A percentile compares a stretch with the other conserved stretches of the same genome.
Evolutionary conservation across 148 eudicot genomes (phyloP).

Genomic region (Amaranthus cruentus): DNA sequence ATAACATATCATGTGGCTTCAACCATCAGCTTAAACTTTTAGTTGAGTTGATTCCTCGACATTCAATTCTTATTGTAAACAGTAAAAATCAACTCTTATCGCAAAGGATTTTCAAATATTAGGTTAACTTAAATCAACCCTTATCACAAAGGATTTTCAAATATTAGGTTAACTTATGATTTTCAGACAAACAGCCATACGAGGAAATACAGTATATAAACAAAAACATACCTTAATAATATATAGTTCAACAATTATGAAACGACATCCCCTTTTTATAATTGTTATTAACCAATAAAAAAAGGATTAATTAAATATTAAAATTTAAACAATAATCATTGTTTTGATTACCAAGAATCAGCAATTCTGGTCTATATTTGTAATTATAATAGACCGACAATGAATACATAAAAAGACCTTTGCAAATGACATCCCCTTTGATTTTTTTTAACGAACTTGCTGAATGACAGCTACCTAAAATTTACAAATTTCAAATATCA

Average conservation of each 20-base stretch:
- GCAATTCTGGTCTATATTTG: background rate
- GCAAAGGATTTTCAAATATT: too few relatives aligned
- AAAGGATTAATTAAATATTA: slow-evolving; percentile 11
- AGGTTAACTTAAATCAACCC: too few relatives aligned
- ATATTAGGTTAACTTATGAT: too few relatives aligned
- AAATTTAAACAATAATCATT: slow-evolving; percentile 11
- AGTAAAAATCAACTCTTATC: too few relatives aligned
- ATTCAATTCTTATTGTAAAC: too few relatives aligned
- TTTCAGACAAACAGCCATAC: too few relatives aligned
- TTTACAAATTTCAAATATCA: background rate
- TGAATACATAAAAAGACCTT: slow-evolving; percentile 1
- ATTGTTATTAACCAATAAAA: slow-evolving; percentile 9
- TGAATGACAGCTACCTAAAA: background rate
- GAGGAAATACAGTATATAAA: background rate
- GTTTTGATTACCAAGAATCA: slow-evolving; percentile 12
- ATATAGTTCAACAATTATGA: background rate
- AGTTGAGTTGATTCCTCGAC: too few relatives aligned
- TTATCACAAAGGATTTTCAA: too few relatives aligned
- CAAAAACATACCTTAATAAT: background rate
- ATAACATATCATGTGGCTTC: too few relatives aligned
- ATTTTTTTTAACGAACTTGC: background rate
- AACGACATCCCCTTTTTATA: background rate
- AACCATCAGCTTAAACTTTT: too few relatives aligned
- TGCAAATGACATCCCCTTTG: slow-evolving; percentile 13
- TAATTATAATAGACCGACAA: slow-evolving; percentile 20